Evolutionary conservation across 2,329 filamentous ascomycete genomes (phyloP).

Genomic region (Chaetomiaceae sp.): DNA sequence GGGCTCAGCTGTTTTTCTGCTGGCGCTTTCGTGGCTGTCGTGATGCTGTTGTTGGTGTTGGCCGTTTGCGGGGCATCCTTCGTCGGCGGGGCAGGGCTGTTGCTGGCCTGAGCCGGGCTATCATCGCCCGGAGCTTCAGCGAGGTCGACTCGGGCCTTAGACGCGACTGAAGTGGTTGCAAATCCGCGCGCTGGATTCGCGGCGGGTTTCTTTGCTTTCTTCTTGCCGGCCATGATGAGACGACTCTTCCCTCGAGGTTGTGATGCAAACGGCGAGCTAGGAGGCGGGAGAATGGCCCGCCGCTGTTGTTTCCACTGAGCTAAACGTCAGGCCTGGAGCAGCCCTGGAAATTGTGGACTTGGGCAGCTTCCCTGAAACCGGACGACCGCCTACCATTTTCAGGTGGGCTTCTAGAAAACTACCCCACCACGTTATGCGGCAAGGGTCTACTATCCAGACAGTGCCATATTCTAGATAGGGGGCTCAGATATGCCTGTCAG

Average conservation of each 20-base stretch:
- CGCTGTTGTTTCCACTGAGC: constrained; percentile 6
- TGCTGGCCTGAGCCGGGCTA: constrained; percentile 21
- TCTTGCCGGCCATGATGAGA: constrained; percentile 61
- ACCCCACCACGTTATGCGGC: constrained; percentile 12
- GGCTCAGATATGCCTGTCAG: too few species aligned
- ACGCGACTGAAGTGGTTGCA: constrained; percentile 87
- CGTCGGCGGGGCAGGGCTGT: constrained; percentile 20
- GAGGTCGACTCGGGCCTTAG: constrained; percentile 66
- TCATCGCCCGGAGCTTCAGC: constrained; percentile 35
- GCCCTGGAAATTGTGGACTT: constrained; percentile 19
- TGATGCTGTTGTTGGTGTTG: constrained; percentile 21
- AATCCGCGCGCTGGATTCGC: constrained; percentile 88
- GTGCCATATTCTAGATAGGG: neutral
- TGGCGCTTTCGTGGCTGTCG: constrained; percentile 23
- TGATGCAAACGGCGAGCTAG: constrained; percentile 4
- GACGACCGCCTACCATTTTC: constrained; percentile 28
- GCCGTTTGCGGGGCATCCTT: constrained; percentile 24
- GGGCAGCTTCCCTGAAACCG: neutral
- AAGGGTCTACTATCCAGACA: constrained; percentile 8
- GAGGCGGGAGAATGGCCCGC: constrained; percentile 5
- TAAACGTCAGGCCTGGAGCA: constrained; percentile 10
- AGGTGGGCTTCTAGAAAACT: too few species aligned
- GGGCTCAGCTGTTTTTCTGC: constrained; percentile 61
- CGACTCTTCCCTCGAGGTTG: neutral
- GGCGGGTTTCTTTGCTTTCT: constrained; percentile 89